Conservation (phyloP, 768 basidiomycete genomes). For the Rhodotorula kratochvilovae region DNA sequence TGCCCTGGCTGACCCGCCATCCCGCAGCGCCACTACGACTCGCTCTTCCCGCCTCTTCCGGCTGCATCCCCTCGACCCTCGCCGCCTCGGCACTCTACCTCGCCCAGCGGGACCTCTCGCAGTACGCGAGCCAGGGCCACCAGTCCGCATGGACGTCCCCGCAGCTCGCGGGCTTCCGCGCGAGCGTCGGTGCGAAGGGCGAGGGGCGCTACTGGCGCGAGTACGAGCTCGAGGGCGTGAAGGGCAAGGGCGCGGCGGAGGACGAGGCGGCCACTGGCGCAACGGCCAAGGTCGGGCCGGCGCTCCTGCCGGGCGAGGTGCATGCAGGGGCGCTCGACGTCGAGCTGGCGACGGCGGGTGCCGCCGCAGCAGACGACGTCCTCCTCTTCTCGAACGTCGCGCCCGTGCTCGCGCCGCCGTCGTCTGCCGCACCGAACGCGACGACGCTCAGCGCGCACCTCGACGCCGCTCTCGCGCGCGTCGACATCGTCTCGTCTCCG, state of each 20-base stretch:
- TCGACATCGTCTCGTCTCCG: conserved; percentile 24
- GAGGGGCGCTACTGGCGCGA: conserved; percentile 38
- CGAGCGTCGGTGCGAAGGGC: conserved; percentile 59
- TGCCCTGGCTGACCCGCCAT: no score
- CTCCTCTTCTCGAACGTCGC: not conserved
- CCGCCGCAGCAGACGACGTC: not conserved
- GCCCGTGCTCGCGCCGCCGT: not conserved
- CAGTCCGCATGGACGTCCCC: conserved; percentile 60
- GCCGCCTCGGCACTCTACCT: conserved; percentile 77
- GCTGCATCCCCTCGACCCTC: conserved; percentile 62
- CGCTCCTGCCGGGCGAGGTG: not conserved
- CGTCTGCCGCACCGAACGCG: not conserved
- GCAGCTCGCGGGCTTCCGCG: conserved; percentile 66
- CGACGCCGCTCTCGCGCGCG: conserved; percentile 1
- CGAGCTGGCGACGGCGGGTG: not conserved
- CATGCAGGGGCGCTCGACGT: conserved; percentile 6
- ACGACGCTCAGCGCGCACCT: conserved; percentile 4
- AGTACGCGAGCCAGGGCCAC: conserved; percentile 30
- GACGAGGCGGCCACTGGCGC: not conserved
- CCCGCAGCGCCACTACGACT: conserved; percentile 69
- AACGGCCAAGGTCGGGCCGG: conserved; percentile 5
- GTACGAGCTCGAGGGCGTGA: conserved; percentile 1
- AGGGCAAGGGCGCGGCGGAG: conserved; percentile 1
- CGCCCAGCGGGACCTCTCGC: conserved; percentile 59
- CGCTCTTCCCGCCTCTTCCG: conserved; percentile 67